Base-by-base conservation (phyloP, 164 flowering plant species). In the Akebia trifoliata region DNA sequence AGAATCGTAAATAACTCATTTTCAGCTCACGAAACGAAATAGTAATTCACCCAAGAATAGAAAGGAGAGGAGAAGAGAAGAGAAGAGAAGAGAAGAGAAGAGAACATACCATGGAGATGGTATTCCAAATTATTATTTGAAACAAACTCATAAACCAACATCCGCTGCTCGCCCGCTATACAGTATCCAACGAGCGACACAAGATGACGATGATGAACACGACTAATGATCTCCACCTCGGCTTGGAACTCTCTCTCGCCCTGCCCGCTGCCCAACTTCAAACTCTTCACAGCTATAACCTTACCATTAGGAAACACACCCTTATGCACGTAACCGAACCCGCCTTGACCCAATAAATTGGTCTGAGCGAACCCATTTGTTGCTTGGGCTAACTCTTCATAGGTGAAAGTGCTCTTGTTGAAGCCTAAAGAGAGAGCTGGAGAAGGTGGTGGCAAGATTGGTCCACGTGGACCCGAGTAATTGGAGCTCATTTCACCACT, bases 211-310 rank as follows among this genome's bases (percentile, higher is more conserved):
- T 88, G 96, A 63, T 88, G 96, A 34, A 87, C 90, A 6, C 92
- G 78, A 59, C 92, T 87, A 59, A 87, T 87, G 43, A 87, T 85
- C 50, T 85, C 96, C 39, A 85, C 92, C 67, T 88, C 93, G 4
- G 96, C 92, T 56, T 73, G 82, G 62, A 88, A 88, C 50, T 88
- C 93, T 30, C 96, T 31, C 53, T 88, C 96, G 4, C 96, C 96
- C 62, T 87, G 96, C 2, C 92, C 92, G 29, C 92, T 85, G 6
- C 90, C 96, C 0, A 72, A 45, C 56, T 88, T 85, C 25, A 88
- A 75, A 37, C 85, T 75, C 76, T 88, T 88, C 8, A 88, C 84
- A 0, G 96, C 96, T 6, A 88, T 59, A 44, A 72, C 82, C 54
- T 69, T 79, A 1, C 96, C 92, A 66, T 76, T 78, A 5, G 85